A percentile compares a stretch with the other conserved stretches of the same genome.
phyloP scores from a whole-genome alignment of 768 basidiomycete species.

The Gelatoporia subvermispora region DNA sequence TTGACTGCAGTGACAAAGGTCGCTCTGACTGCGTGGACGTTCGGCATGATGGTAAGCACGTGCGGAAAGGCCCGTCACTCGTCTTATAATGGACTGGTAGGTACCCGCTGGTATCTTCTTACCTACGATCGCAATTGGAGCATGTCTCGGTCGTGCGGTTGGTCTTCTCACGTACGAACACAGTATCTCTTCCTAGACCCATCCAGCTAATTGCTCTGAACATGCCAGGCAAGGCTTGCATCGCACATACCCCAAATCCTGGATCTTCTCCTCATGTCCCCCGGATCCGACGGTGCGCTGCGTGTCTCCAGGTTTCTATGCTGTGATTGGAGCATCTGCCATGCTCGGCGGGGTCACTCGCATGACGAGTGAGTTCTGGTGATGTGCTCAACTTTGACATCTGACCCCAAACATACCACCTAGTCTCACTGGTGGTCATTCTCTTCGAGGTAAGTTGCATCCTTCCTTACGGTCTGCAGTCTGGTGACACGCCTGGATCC shows the following conservation, averaged over 20 bases:
- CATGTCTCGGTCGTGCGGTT: conserved; percentile 66
- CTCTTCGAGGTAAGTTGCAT: conserved; percentile 53
- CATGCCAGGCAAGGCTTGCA: conserved; percentile 65
- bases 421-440: conserved; percentile 74
- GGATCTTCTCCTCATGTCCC: conserved; percentile 69
- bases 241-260: conserved; percentile 58
- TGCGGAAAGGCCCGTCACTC: not conserved
- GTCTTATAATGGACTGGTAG: conserved; percentile 28
- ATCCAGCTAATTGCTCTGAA: conserved; percentile 1
- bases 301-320: conserved; percentile 73
- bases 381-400: not conserved
- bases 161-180: conserved; percentile 57
- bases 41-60: conserved; percentile 64
- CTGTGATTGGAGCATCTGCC: conserved; percentile 70
- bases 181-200: not conserved
- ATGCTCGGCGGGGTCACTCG: conserved; percentile 74
- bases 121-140: conserved; percentile 72
- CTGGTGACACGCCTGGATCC: too few species aligned
- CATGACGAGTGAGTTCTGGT: conserved; percentile 56
- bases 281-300: conserved; percentile 66
- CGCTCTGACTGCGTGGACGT: conserved; percentile 67
- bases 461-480: too few species aligned
- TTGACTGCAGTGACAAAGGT: conserved; percentile 61
- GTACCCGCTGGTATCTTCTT: conserved; percentile 74
- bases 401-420: not conserved